A percentile compares a stretch with the other conserved stretches of the same genome.
Conservation (phyloP, 202 grass and related monocot genomes). For the Zoysia matrella region DNA sequence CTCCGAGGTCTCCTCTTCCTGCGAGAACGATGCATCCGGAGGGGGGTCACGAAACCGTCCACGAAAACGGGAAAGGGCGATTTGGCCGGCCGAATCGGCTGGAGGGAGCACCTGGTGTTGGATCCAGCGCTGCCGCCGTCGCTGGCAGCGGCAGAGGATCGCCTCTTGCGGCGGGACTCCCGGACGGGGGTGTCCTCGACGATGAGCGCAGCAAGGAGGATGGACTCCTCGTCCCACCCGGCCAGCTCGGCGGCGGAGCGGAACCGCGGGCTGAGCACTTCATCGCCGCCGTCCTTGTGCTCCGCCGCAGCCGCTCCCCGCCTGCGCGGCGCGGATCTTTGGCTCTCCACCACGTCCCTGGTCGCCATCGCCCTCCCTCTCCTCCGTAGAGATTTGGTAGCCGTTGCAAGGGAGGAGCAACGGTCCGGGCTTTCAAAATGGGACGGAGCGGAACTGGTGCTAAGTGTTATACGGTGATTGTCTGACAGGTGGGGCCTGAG, state of each 20-base stretch:
- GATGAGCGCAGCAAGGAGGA: conserved; percentile 70
- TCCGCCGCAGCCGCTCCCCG: neutral
- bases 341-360: conserved; percentile 26
- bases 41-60: neutral
- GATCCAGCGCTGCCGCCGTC: conserved; percentile 60
- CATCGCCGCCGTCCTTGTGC: conserved; percentile 50
- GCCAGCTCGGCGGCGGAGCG: conserved; percentile 76
- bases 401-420: conserved; percentile 32
- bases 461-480: neutral
- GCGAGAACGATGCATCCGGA: neutral
- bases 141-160: conserved; percentile 15
- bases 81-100: neutral
- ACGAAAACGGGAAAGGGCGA: neutral
- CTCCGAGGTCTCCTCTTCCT: conserved; percentile 78
- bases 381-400: conserved; percentile 23
- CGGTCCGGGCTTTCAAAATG: conserved; percentile 62
- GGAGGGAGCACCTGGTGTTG: conserved; percentile 44
- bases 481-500: neutral
- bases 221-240: conserved; percentile 92
- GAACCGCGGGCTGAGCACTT: conserved; percentile 77
- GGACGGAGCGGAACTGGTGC: too few relatives aligned
- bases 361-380: conserved; percentile 25
- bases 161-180: conserved; percentile 79
- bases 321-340: conserved; percentile 14
- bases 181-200: conserved; percentile 97